phyloP scores from a whole-genome alignment of 805 yeast species.

The Saccharomycopsis oosterbeekiorum region DNA sequence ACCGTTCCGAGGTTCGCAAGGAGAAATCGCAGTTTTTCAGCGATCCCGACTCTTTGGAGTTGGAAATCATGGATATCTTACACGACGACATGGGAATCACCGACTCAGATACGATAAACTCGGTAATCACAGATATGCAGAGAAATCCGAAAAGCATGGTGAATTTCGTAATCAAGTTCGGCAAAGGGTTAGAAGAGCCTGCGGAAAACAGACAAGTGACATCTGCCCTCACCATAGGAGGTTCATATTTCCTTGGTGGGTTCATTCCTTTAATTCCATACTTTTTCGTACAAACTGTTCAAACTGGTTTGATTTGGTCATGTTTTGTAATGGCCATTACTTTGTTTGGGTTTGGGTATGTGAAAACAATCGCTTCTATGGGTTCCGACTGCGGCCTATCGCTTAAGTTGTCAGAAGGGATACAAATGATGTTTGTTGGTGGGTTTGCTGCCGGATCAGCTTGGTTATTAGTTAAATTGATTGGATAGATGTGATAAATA shows the following conservation, averaged over 20 bases:
- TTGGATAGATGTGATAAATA: slow-evolving; percentile 32
- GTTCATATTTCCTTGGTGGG: slow-evolving; percentile 85
- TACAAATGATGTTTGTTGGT: slow-evolving; percentile 90
- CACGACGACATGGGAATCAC: slow-evolving; percentile 51
- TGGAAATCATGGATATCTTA: slow-evolving; percentile 73
- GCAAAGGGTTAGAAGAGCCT: slow-evolving; percentile 92
- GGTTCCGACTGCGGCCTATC: slow-evolving; percentile 60
- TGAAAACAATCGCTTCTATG: slow-evolving; percentile 77
- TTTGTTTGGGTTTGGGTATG: slow-evolving; percentile 75
- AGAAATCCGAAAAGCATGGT: slow-evolving; percentile 68
- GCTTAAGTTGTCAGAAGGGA: slow-evolving; percentile 65
- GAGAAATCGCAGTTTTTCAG: slow-evolving; percentile 62
- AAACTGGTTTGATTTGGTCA: slow-evolving; percentile 64
- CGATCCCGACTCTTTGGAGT: slow-evolving; percentile 55
- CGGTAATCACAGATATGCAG: slow-evolving; percentile 71
- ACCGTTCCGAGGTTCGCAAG: slow-evolving; percentile 56
- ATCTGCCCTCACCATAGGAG: slow-evolving; percentile 84
- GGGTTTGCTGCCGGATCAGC: slow-evolving; percentile 98
- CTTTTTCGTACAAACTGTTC: slow-evolving; percentile 70
- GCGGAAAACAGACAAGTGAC: slow-evolving; percentile 84
- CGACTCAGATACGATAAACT: slow-evolving; percentile 59
- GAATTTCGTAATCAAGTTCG: slow-evolving; percentile 78
- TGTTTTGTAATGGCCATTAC: slow-evolving; percentile 78
- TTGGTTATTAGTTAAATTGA: slow-evolving; percentile 77
- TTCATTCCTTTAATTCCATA: slow-evolving; percentile 86